These are phyloP conservation scores for Globisporangium megalacanthum DNA, from an alignment of 352 stramenopile genomes.

Conservation along the genomic window DNA sequence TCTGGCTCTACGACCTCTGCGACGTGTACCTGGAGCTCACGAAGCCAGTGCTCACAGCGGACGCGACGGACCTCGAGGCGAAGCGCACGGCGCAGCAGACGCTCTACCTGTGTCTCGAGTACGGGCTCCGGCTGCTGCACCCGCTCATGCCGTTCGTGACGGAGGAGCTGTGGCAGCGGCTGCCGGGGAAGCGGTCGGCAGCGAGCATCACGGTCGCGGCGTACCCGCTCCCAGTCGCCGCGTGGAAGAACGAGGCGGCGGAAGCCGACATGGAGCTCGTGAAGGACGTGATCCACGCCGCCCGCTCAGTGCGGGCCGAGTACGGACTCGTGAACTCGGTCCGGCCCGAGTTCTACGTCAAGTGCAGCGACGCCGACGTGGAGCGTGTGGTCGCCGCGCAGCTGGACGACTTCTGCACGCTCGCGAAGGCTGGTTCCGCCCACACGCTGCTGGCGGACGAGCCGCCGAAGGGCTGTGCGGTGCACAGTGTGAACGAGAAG, in stretches of 20 bases:
- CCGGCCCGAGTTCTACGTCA: constrained; percentile 85
- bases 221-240: constrained; percentile 67
- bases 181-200: constrained; percentile 62
- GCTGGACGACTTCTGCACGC: constrained; percentile 93
- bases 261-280: constrained; percentile 92
- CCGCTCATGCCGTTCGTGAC: constrained; percentile 98
- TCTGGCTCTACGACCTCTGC: constrained; percentile 99
- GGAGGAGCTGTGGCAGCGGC: constrained; percentile 90
- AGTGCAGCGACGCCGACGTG: constrained; percentile 72
- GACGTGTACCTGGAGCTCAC: constrained; percentile 99
- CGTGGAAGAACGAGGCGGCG: constrained; percentile 83
- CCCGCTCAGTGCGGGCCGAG: constrained; percentile 90
- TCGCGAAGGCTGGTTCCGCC: constrained; percentile 90
- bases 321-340: constrained; percentile 81
- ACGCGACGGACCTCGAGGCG: constrained; percentile 49
- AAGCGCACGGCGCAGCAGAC: constrained; percentile 81
- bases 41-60: constrained; percentile 93
- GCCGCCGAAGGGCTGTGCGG: constrained; percentile 84
- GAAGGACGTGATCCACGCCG: constrained; percentile 95
- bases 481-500: constrained; percentile 93
- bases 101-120: constrained; percentile 83
- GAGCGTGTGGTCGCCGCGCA: constrained; percentile 77
- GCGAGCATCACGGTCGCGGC: constrained; percentile 73
- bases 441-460: constrained; percentile 86
- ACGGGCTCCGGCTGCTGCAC: constrained; percentile 91